Evolutionary conservation across 2,329 filamentous ascomycete genomes (phyloP), one percentile per base, ranked within the genome.

Genomic region (Lithohypha guttulata): DNA sequence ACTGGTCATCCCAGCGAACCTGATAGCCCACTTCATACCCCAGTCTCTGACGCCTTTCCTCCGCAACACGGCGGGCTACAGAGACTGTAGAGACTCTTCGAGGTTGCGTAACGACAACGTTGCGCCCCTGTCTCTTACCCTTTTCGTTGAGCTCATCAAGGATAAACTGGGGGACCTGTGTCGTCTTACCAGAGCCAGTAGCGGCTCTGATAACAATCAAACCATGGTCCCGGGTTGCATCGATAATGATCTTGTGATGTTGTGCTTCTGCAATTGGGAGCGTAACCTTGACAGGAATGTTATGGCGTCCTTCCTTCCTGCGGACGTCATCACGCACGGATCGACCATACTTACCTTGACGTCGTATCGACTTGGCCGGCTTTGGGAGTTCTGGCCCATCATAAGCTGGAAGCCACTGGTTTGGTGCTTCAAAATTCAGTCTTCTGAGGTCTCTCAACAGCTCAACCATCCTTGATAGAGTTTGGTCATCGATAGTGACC

Each of bases 121-220:
- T 95, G 62, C 89, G 96, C 2, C 74, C 20, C 4, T 39, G 34
- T 21, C 36, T 66, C 46, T 77, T 80, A 3, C 86, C 87, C 46
- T 80, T 74, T 3, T 77, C 74, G 30, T 98, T 71, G 55, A 94
- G 81, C 53, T 94, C 76, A 58, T 98, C 91, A 5, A 98, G 68
- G 35, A 98, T 75, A 55, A 93, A 96, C 1, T 87, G 80, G 6
- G 91, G 91, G n/a, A 95, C 81, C 54, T 98, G 91, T 0, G 91
- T 98, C 59, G 86, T 94, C 67, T 98, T 98, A 47, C 91, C 91
- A 58, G 79, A 95, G 51, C 91, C 91, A 3, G 91, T 98, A 62
- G 96, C 89, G 56, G 89, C 89, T 56, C 87, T 94, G 23, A 98
- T 75, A 43, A 98, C 95, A 4, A 91, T 78, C 7, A 93, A 81